Evolutionary conservation across 2,329 filamentous ascomycete genomes (phyloP).

Genomic region (Sordariomycetes sp.): DNA sequence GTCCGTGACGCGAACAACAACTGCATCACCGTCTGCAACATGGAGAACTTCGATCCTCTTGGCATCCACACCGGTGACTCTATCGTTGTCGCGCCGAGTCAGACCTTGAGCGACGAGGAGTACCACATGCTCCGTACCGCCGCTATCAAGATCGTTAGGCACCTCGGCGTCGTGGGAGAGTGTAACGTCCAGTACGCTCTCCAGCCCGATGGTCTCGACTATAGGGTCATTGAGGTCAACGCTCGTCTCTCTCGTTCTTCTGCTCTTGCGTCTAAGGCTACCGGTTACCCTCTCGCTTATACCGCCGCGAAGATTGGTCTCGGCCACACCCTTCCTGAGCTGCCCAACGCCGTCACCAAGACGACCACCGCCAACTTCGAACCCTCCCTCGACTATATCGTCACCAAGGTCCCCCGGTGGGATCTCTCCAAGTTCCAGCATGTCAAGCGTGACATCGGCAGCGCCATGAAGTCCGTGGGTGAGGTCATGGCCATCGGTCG

Average conservation of each 20-base stretch:
- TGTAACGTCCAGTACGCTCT: conserved; percentile 98
- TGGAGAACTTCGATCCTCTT: conserved; percentile 82
- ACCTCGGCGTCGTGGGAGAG: conserved; percentile 93
- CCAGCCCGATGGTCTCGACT: conserved; percentile 92
- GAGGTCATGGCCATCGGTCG: conserved; percentile 99
- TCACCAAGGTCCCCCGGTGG: conserved; percentile 98
- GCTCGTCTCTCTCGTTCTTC: conserved; percentile 96
- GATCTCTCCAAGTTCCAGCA: conserved; percentile 98
- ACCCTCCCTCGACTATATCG: conserved; percentile 91
- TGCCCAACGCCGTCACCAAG: conserved; percentile 95
- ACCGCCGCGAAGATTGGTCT: conserved; percentile 97
- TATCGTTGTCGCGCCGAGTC: conserved; percentile 92
- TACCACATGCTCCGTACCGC: conserved; percentile 98
- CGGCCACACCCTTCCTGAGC: conserved; percentile 85
- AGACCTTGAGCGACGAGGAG: conserved; percentile 95
- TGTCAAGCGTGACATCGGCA: conserved; percentile 93
- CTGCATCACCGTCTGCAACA: conserved; percentile 92
- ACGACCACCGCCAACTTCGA: conserved; percentile 87
- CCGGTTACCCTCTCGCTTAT: conserved; percentile 92
- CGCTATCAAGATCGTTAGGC: conserved; percentile 95
- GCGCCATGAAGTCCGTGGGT: conserved; percentile 97
- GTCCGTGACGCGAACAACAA: conserved; percentile 96
- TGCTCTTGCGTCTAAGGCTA: conserved; percentile 93
- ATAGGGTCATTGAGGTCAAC: conserved; percentile 98
- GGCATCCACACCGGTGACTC: conserved; percentile 98